These are phyloP conservation scores for Urostyla sp. DNA, from an alignment of 73 alveolate genomes.

Conservation along the genomic window DNA sequence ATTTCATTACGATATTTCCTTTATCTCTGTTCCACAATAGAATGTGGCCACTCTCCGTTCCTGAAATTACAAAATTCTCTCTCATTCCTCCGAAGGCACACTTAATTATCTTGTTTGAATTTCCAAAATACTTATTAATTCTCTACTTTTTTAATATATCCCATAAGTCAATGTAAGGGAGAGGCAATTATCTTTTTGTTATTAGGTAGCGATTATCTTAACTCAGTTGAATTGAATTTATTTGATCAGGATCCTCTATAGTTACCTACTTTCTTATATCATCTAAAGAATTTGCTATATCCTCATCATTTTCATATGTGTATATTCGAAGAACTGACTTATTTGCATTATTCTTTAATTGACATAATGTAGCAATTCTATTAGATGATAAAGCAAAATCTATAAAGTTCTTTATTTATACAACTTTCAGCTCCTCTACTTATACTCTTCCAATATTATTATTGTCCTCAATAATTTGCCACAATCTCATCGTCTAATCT, in stretches of 20 bases:
- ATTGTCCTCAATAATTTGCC: constrained; percentile 31
- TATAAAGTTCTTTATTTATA: constrained; percentile 9
- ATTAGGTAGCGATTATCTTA: constrained; percentile 69
- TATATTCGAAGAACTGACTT: constrained; percentile 6
- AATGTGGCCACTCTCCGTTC: constrained; percentile 74
- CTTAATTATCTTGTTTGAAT: constrained; percentile 58
- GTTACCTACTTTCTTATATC: too few species aligned
- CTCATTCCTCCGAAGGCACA: constrained; percentile 80
- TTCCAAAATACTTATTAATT: constrained; percentile 69
- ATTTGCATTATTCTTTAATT: too few species aligned
- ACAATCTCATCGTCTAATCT: constrained; percentile 41
- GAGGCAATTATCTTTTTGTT: constrained; percentile 54
- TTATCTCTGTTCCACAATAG: constrained; percentile 73
- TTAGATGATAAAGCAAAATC: constrained; percentile 15
- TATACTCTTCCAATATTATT: neutral
- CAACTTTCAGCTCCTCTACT: constrained; percentile 3
- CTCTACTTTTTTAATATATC: constrained; percentile 65
- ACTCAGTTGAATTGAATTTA: constrained; percentile 19
- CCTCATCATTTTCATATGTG: neutral
- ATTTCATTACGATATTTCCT: constrained; percentile 10
- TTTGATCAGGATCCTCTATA: neutral
- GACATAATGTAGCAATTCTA: constrained; percentile 11
- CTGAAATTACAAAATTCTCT: constrained; percentile 76
- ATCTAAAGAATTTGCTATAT: too few species aligned
- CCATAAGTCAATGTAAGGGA: constrained; percentile 67